Evolutionary conservation across 2,329 filamentous ascomycete genomes (phyloP).

Genomic region (Cytospora schulzeri): DNA sequence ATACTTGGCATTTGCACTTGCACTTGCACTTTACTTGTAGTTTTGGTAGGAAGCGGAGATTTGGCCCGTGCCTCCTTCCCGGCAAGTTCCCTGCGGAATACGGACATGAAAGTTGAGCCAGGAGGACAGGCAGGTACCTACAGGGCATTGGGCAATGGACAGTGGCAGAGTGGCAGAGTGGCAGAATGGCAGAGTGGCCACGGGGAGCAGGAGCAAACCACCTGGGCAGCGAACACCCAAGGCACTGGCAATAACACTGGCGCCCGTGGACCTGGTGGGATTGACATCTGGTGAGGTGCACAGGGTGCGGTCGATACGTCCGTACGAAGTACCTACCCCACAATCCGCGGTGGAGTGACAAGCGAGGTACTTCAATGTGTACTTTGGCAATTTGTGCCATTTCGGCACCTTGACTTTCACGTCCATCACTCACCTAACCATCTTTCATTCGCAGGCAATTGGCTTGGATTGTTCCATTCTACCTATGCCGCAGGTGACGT

Average conservation of each 20-base stretch:
- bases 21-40: constrained; percentile 1
- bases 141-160: too few relatives aligned
- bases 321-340: not conserved
- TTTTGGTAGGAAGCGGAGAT: constrained; percentile 11
- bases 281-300: too few relatives aligned
- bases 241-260: too few relatives aligned
- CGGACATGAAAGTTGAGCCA: not conserved
- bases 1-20: too few relatives aligned
- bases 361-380: not conserved
- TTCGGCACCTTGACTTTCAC: too few relatives aligned
- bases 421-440: not conserved
- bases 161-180: too few relatives aligned
- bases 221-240: too few relatives aligned
- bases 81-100: not conserved
- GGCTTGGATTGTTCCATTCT: not conserved
- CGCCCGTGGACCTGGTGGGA: too few relatives aligned
- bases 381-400: not conserved
- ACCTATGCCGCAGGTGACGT: too few relatives aligned
- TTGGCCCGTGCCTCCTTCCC: constrained; percentile 17
- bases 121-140: constrained; percentile 10
- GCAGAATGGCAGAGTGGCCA: too few relatives aligned
- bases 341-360: not conserved
- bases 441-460: not conserved
- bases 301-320: too few relatives aligned
- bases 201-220: too few relatives aligned